Evolutionary conservation across 192 early-diverging fungal species (phyloP), one percentile per base, ranked within the genome.

Genomic region (Umbelopsis ramanniana): DNA sequence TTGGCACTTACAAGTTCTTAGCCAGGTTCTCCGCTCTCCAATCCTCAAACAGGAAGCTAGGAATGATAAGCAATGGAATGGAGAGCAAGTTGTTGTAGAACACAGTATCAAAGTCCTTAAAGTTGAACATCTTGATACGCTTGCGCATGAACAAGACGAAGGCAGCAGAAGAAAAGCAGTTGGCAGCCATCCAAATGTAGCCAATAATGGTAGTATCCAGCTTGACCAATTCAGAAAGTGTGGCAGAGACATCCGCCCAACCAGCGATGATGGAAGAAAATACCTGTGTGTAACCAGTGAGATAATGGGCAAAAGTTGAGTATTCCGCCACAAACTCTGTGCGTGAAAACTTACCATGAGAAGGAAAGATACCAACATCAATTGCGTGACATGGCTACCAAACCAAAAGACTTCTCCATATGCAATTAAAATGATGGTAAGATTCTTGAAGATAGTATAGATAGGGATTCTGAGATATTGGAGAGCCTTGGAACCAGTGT

Each of bases 381-480:
- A 68, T 72, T 84, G 84, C 0, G 95, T 94, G 14, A 98, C 93
- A 7, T 82, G 81, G 21, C 93, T 93, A n/a, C 86, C 85, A 74
- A 96, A 92, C 81, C 92, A 91, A 52, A 88, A 81, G 15, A 90
- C 91, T 80, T 99, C 97, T 52, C 91, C 93, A 74, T 95, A 97
- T 15, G 97, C 97, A 74, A 97, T 96, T 23, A 95, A 80, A 77
- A 99, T 97, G 76, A 99, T 99, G 47, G 97, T 99, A 74, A 97
- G 77, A 84, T 99, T 99, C 84, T 99, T 99, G 85, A 98, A 99
- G 70, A 99, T 91, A 33, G 97, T 99, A 75, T 97, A 98, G 40
- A 99, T 82, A 17, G 97, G 93, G 67, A 99, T 95, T 67, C 92
- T 87, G 46, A 99, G 87, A 80, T 89, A 97, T 77, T 97, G 94